Base-by-base conservation (phyloP, 2,329 filamentous ascomycete genomes). In the Penicillium sp. region DNA sequence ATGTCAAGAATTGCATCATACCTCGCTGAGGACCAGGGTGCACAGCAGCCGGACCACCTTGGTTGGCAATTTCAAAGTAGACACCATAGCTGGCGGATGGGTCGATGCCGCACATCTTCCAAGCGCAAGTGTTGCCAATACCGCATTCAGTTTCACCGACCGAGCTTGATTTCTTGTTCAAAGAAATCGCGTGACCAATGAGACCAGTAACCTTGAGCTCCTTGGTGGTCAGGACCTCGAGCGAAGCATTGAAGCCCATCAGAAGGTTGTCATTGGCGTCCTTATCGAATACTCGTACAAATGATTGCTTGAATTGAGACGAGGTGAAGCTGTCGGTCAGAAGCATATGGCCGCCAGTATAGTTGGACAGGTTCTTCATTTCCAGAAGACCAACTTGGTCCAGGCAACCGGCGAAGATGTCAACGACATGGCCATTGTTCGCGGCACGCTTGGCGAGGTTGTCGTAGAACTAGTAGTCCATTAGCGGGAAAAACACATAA, bases 71-170 rank as follows among this genome's bases (percentile, higher is more conserved):
- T 73, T 99, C 94, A 65, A 97, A 99, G 76, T 97, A 99, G 57
- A 99, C 84, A 55, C 91, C 94, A 66, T 97, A 97, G 66, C 91
- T 97, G 26, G 94, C 86, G 49, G 86, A 88, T 9, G 94, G 94
- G 65, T 97, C 92, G 61, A 99, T 97, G 61, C 91, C 92, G 67
- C 94, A 97, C 93, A 99, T 97, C 77, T 99, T 99, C 94, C 94
- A 99, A 3, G 92, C 93, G 74, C 93, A 97, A 1, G 94, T 99
- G 70, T 97, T 97, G 59, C 94, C 94, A 64, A 99, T 97, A 67
- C 94, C 94, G 65, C 93, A 97, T 71, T 99, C 94, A 0, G 94
- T 97, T 78, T 99, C 94, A 46, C 94, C 94, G 10, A 99, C 94
- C 1, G 91, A 96, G 7, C 89, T 89, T 0, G 94, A 97, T 71